Conservation (phyloP, 1,284 basidiomycete genomes). For the Pisolithus thermaeus region DNA sequence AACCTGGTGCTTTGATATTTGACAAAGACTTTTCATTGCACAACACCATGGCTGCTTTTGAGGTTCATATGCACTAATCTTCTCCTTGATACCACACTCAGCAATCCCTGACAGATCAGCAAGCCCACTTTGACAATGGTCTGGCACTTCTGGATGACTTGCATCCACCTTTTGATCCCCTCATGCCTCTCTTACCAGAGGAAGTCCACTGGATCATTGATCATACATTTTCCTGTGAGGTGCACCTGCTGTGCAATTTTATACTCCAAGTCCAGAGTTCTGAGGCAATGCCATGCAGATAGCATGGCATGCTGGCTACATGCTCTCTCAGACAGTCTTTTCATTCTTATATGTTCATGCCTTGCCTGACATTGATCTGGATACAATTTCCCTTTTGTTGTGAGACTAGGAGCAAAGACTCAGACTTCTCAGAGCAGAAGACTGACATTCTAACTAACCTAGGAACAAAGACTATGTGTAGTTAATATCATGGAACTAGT, state of each 20-base stretch:
- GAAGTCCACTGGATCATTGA: conserved; percentile 90
- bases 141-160: conserved; percentile 40
- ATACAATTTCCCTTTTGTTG: too few species aligned
- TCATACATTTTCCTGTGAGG: conserved; percentile 74
- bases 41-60: conserved; percentile 87
- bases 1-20: conserved; percentile 65
- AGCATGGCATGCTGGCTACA: conserved; percentile 82
- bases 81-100: too few species aligned
- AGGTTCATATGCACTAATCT: conserved; percentile 53
- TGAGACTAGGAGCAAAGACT: too few species aligned
- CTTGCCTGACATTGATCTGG: conserved; percentile 54
- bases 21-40: conserved; percentile 66
- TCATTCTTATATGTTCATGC: conserved; percentile 78
- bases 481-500: too few species aligned
- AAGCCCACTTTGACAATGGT: too few species aligned
- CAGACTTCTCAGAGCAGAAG: too few species aligned
- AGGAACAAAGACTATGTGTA: too few species aligned
- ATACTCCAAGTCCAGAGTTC: conserved; percentile 13
- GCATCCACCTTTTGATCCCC: conserved; percentile 57
- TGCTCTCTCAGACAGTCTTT: conserved; percentile 81
- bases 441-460: too few species aligned
- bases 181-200: conserved; percentile 55
- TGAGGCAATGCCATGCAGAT: conserved; percentile 46
- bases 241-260: conserved; percentile 30
- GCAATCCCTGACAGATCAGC: too few species aligned